Percentiles rank a stretch among this genome's conserved stretches.
Evolutionary conservation across 768 basidiomycete species (phyloP).

Genomic region (Roridomyces roridus): DNA sequence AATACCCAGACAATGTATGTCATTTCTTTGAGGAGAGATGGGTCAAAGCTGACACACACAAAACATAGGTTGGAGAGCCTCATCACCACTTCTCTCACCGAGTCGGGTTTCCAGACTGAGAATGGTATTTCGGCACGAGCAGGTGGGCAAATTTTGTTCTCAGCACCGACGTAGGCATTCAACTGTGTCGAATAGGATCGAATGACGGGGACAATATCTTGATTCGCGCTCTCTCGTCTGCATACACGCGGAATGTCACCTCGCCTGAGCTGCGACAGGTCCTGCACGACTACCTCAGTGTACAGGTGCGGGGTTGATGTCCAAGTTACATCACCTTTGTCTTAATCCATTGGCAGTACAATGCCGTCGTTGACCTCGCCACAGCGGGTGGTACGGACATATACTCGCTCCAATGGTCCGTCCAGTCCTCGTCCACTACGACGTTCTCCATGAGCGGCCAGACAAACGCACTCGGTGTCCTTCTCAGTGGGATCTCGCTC

Average conservation of each 20-base stretch:
- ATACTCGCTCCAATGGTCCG: slow-evolving; percentile 15
- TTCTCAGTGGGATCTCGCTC: slow-evolving; percentile 13
- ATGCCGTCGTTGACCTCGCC: slow-evolving; percentile 20
- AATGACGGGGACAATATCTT: slow-evolving; percentile 4
- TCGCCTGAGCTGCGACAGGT: background rate
- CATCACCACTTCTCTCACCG: background rate
- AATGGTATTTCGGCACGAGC: background rate
- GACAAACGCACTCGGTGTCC: slow-evolving; percentile 1
- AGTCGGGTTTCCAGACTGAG: background rate
- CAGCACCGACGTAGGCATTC: background rate
- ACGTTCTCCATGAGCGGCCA: slow-evolving; percentile 2
- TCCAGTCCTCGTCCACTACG: slow-evolving; percentile 12
- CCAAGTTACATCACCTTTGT: too few species aligned
- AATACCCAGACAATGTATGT: slow-evolving; percentile 7
- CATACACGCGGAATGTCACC: slow-evolving; percentile 15
- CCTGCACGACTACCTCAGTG: slow-evolving; percentile 10
- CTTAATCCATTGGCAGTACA: slow-evolving; percentile 16
- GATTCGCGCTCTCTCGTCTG: slow-evolving; percentile 7
- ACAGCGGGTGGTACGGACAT: slow-evolving; percentile 18
- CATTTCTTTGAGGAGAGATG: background rate
- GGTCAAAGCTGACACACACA: too few species aligned
- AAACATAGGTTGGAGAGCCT: background rate
- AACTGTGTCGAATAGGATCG: background rate
- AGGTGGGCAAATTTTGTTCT: background rate
- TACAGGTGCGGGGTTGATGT: slow-evolving; percentile 15